Evolutionary conservation across 345 rosid species (phyloP).

Genomic region (Hypericum perforatum): DNA sequence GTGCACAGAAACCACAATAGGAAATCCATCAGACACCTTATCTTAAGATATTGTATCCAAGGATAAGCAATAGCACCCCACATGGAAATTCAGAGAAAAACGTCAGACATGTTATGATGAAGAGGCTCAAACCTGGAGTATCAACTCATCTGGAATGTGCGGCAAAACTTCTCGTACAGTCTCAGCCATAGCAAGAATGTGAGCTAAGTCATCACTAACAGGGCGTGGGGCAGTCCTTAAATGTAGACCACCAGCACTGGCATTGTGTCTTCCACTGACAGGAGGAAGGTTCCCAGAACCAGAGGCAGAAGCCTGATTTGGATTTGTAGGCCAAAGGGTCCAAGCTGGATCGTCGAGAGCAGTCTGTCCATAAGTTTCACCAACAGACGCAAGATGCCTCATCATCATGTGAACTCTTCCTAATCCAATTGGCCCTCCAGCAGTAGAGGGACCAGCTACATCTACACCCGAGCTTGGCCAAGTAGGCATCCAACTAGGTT

Average conservation of each 20-base stretch:
- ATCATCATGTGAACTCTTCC: conserved; percentile 97
- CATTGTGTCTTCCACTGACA: conserved; percentile 36
- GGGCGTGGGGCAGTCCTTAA: conserved; percentile 43
- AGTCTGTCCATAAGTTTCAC: conserved; percentile 84
- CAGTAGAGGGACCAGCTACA: conserved; percentile 90
- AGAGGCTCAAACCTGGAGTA: conserved; percentile 51
- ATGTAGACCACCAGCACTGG: conserved; percentile 51
- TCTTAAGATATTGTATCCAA: neutral
- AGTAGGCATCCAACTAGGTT: conserved; percentile 63
- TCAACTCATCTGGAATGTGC: conserved; percentile 80
- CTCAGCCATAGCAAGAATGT: conserved; percentile 88
- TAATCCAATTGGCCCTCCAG: conserved; percentile 62
- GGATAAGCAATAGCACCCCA: neutral
- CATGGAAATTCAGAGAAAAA: neutral
- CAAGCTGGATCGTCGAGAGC: conserved; percentile 83
- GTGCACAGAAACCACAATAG: too few relatives aligned
- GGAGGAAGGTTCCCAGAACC: conserved; percentile 42
- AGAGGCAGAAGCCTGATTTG: conserved; percentile 60
- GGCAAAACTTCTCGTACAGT: conserved; percentile 93
- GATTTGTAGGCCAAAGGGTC: conserved; percentile 80
- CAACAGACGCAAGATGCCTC: conserved; percentile 97
- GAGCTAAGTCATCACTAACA: conserved; percentile 48
- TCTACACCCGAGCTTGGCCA: conserved; percentile 75
- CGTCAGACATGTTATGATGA: neutral
- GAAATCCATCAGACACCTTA: neutral